These are phyloP conservation scores for Ophiostoma angusticollis DNA, from an alignment of 2,329 filamentous ascomycete species.

Conservation along the genomic window DNA sequence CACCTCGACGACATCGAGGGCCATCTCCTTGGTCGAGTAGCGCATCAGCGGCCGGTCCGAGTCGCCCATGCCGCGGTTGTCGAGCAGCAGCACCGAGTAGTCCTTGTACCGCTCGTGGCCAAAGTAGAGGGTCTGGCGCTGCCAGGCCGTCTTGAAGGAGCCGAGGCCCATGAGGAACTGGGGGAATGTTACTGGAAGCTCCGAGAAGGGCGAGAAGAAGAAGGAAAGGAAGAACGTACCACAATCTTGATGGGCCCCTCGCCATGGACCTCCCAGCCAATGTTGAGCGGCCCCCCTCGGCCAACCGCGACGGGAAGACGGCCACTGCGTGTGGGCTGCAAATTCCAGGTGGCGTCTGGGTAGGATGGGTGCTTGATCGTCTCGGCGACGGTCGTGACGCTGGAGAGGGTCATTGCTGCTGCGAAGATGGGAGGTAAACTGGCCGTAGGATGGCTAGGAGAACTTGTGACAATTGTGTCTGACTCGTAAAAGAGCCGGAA, in stretches of 20 bases:
- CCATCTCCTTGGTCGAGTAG: slow-evolving; percentile 80
- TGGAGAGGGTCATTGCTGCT: background rate
- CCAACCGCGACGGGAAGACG: slow-evolving; percentile 50
- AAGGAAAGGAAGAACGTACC: slow-evolving; percentile 36
- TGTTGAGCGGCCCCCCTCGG: slow-evolving; percentile 61
- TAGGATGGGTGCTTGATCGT: slow-evolving; percentile 54
- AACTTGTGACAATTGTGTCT: too few species aligned
- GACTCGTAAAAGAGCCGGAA: too few species aligned
- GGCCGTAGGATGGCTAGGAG: background rate
- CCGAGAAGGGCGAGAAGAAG: background rate
- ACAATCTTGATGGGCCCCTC: slow-evolving; percentile 57
- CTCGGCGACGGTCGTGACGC: slow-evolving; percentile 35
- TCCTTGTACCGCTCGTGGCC: slow-evolving; percentile 54
- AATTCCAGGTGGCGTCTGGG: slow-evolving; percentile 51
- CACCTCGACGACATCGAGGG: slow-evolving; percentile 61
- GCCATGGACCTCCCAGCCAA: slow-evolving; percentile 73
- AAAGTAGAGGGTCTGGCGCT: slow-evolving; percentile 72
- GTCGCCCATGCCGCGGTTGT: slow-evolving; percentile 75
- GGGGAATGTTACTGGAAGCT: background rate
- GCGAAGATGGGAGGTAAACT: background rate
- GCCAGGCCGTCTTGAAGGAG: slow-evolving; percentile 56
- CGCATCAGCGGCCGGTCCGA: slow-evolving; percentile 65
- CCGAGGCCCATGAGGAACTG: slow-evolving; percentile 76
- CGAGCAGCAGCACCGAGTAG: slow-evolving; percentile 64
- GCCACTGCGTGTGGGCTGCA: slow-evolving; percentile 52